phyloP scores from a whole-genome alignment of 805 yeast genomes.

The Lachancea thermotolerans region DNA sequence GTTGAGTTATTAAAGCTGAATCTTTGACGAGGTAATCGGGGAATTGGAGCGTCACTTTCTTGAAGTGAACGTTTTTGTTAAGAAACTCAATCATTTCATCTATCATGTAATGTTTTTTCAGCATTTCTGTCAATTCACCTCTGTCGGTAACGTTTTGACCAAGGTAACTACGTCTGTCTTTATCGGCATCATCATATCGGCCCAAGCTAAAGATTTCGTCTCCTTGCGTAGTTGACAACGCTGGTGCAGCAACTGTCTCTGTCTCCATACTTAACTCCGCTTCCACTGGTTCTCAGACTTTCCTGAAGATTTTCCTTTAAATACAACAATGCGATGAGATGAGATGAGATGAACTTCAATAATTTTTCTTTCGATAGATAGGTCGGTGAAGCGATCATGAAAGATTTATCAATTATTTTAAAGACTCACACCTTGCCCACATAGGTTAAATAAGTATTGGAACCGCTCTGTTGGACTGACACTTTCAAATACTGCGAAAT shows the following conservation, averaged over 20 bases:
- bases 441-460: no score
- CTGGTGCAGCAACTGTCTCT: slow-evolving; percentile 48
- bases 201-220: slow-evolving; percentile 48
- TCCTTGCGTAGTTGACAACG: slow-evolving; percentile 67
- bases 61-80: slow-evolving; percentile 32
- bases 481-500: no score
- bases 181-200: slow-evolving; percentile 29
- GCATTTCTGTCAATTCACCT: slow-evolving; percentile 25
- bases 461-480: no score
- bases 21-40: slow-evolving; percentile 79
- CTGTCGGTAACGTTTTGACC: slow-evolving; percentile 20
- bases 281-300: background rate
- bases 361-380: background rate
- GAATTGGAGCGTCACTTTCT: slow-evolving; percentile 74
- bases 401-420: no score
- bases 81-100: slow-evolving; percentile 41
- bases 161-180: slow-evolving; percentile 26
- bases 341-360: slow-evolving; percentile 1
- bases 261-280: slow-evolving; percentile 5
- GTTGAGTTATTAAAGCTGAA: slow-evolving; percentile 61
- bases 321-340: slow-evolving; percentile 3
- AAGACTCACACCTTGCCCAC: no score
- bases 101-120: slow-evolving; percentile 51
- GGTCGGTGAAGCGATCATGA: no score
- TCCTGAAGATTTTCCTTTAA: background rate